Base-by-base conservation (phyloP, 2,329 filamentous ascomycete genomes). In the Colletotrichum neosansevieriae region DNA sequence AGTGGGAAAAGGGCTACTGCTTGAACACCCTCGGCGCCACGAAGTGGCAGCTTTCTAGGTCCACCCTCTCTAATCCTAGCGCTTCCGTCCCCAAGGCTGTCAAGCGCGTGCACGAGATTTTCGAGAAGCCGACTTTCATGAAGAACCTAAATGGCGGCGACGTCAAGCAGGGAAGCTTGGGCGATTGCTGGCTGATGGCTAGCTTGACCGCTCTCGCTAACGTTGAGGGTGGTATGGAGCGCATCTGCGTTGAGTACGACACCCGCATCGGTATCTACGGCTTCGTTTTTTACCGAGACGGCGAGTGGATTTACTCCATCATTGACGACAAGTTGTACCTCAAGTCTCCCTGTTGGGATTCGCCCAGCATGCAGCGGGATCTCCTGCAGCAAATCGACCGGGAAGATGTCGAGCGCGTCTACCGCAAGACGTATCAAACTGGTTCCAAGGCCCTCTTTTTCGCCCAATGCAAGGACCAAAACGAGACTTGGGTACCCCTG, bases 271-370 rank as follows among this genome's bases (percentile, higher is more conserved):
- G 94, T 9, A 94, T 97, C 3, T 97, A 97, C 74, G 94, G 94
- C 1, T 97, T 97, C 74, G 92, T 97, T 56, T 97, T 97, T 76
- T 92, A 92, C 76, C 84, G 93, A 76, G 94, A 97, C 74, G 94
- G 94, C 60, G 93, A 96, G 79, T 97, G 94, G 94, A 92, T 95
- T 64, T 94, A 94, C 73, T 94, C 92, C 66, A 94, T 97, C 70
- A 89, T 97, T 67, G 94, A 97, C 75, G 94, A 97, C 78, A 97
- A 97, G 79, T 85, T 97, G 3, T 97, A 93, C 76, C 86, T 97
- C 17, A 92, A 91, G 68, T 93, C 92, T 2, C 91, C 93, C 4
- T 91, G 92, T 75, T 97, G 93, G 82, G 92, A 97, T 72, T 92
- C 93, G 38, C 91, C 89, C 1, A 90, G 92, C 58, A 86, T 92